Evolutionary conservation across 2,329 filamentous ascomycete species (phyloP).

Genomic region (Sarocladiaceae sp.): DNA sequence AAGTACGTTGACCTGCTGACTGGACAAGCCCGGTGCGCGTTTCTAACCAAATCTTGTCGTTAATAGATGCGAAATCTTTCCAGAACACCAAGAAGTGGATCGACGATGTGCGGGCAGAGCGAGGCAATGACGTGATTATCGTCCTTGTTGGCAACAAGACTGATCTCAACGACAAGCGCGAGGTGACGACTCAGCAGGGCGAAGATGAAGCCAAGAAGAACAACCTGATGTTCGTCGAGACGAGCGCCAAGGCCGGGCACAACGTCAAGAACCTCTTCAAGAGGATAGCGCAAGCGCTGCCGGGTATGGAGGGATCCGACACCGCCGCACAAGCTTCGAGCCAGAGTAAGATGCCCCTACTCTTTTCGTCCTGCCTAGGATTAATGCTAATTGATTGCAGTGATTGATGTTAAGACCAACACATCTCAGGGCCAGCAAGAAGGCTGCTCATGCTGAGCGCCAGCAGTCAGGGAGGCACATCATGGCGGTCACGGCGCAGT

Average conservation of each 20-base stretch:
- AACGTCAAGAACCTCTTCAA: conserved; percentile 98
- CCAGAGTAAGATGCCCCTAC: conserved; percentile 61
- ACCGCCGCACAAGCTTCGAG: conserved; percentile 63
- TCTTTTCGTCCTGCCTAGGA: background rate
- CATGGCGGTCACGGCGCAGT: too few species aligned
- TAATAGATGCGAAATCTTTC: conserved; percentile 81
- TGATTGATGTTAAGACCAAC: conserved; percentile 91
- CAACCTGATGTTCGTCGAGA: conserved; percentile 98
- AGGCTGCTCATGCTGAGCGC: conserved; percentile 50
- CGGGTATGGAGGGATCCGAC: conserved; percentile 92
- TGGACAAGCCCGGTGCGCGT: conserved; percentile 8
- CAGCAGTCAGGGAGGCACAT: too few species aligned
- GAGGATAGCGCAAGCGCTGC: conserved; percentile 94
- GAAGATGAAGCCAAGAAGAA: conserved; percentile 98
- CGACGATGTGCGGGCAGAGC: conserved; percentile 92
- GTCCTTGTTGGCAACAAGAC: conserved; percentile 99
- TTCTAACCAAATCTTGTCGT: background rate
- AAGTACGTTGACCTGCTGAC: conserved; percentile 44
- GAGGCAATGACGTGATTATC: conserved; percentile 98
- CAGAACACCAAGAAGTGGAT: conserved; percentile 99
- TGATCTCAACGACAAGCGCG: conserved; percentile 94
- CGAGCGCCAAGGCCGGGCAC: conserved; percentile 93
- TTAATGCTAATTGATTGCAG: conserved; percentile 38
- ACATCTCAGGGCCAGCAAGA: conserved; percentile 64
- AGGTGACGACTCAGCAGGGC: conserved; percentile 92